These are phyloP conservation scores for Phycomyces nitens DNA, from an alignment of 192 early-diverging fungal genomes.

Conservation along the genomic window DNA sequence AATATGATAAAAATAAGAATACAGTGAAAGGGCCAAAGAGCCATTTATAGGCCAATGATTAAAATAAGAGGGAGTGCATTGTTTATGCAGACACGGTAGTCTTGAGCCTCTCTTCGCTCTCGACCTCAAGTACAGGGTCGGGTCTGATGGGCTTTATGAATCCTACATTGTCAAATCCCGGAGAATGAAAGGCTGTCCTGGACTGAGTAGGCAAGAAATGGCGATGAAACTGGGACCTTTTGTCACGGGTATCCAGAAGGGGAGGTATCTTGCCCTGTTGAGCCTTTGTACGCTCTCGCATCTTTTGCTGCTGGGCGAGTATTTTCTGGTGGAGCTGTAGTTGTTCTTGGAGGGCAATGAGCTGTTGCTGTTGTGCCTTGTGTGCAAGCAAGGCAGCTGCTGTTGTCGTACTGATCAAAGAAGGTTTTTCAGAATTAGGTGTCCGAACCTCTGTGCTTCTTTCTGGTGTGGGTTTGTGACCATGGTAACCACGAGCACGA, in stretches of 20 bases:
- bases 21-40: too few species aligned
- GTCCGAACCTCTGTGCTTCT: neutral
- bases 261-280: neutral
- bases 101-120: neutral
- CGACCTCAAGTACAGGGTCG: too few species aligned
- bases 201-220: neutral
- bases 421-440: neutral
- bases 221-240: neutral
- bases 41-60: neutral
- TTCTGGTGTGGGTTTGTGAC: neutral
- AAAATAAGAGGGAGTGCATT: neutral
- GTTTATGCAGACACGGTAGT: neutral
- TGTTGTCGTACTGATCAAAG: neutral
- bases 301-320: slow-evolving; percentile 17
- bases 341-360: slow-evolving; percentile 13
- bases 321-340: slow-evolving; percentile 13
- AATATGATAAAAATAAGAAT: too few species aligned
- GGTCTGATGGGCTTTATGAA: neutral
- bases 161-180: neutral
- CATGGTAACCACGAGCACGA: too few species aligned
- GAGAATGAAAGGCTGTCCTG: neutral
- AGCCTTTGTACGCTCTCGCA: neutral
- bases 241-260: neutral
- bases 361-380: slow-evolving; percentile 19
- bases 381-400: slow-evolving; percentile 13